These are phyloP conservation scores for Salicornia ramosissima DNA, from an alignment of 148 eudicot genomes.

Conservation along the genomic window DNA sequence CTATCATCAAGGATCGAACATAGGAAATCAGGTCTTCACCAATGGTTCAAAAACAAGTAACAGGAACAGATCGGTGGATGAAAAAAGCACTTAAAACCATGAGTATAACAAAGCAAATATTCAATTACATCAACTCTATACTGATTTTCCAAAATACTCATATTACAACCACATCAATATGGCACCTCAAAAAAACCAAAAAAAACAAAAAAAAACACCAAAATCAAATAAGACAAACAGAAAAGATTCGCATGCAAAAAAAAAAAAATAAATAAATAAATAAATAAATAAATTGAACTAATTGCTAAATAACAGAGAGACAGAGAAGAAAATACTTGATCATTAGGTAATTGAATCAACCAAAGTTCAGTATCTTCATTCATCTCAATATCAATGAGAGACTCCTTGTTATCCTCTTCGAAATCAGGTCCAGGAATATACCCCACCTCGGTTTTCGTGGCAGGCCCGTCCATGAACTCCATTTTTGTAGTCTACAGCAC, in stretches of 20 bases:
- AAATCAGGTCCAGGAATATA: constrained; percentile 40
- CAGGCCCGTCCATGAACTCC: too few species aligned
- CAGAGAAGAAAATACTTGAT: constrained; percentile 37
- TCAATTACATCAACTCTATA: too few species aligned
- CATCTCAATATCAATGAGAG: constrained; percentile 44
- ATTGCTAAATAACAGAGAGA: background rate
- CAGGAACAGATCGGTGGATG: background rate
- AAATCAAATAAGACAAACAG: too few species aligned
- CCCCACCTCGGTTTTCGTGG: constrained; percentile 15
- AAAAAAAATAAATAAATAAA: too few species aligned
- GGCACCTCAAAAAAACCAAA: too few species aligned
- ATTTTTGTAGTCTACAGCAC: too few species aligned
- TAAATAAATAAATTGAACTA: background rate
- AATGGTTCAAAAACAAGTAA: background rate
- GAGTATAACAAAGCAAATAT: too few species aligned
- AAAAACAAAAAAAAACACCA: too few species aligned
- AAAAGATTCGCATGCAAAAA: too few species aligned
- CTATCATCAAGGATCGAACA: background rate
- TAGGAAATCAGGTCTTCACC: background rate
- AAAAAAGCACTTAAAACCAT: too few species aligned
- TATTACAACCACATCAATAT: too few species aligned
- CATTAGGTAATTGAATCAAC: constrained; percentile 71
- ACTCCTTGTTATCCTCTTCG: constrained; percentile 42
- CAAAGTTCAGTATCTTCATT: constrained; percentile 61
- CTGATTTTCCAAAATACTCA: too few species aligned